Evolutionary conservation across 2,329 filamentous ascomycete genomes (phyloP).

Genomic region (Metarhizium anisopliae): DNA sequence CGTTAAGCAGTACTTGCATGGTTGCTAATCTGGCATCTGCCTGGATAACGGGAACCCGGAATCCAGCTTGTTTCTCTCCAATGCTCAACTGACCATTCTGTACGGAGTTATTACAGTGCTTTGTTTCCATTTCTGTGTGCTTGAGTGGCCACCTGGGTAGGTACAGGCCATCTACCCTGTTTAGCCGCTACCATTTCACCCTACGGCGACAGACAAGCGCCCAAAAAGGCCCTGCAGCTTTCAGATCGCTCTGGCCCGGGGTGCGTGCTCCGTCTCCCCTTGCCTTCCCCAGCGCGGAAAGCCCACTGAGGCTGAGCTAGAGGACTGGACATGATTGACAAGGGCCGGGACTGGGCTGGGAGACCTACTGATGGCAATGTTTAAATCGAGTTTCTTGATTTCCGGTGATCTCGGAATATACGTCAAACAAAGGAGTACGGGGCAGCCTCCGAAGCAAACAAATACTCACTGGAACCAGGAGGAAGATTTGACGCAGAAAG

Average conservation of each 20-base stretch:
- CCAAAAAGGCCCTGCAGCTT: neutral
- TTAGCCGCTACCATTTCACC: neutral
- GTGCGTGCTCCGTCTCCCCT: neutral
- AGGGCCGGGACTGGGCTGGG: neutral
- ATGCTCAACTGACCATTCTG: neutral
- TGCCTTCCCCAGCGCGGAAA: constrained; percentile 4
- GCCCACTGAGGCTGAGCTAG: constrained; percentile 1
- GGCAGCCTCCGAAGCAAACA: neutral
- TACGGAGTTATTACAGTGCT: neutral
- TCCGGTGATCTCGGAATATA: neutral
- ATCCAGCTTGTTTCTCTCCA: neutral
- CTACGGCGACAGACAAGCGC: neutral
- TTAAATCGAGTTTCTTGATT: neutral
- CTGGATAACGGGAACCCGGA: neutral
- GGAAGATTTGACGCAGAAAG: neutral
- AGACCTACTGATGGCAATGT: neutral
- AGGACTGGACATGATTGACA: neutral
- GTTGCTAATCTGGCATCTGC: too few species aligned
- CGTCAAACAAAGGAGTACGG: neutral
- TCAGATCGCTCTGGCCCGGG: neutral
- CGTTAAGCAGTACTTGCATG: too few species aligned
- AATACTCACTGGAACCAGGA: neutral
- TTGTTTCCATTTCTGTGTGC: neutral
- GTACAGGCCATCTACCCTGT: neutral
- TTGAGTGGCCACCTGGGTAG: neutral